Conservation (phyloP, 345 rosid genomes). For the Euphorbia pulcherrima region DNA sequence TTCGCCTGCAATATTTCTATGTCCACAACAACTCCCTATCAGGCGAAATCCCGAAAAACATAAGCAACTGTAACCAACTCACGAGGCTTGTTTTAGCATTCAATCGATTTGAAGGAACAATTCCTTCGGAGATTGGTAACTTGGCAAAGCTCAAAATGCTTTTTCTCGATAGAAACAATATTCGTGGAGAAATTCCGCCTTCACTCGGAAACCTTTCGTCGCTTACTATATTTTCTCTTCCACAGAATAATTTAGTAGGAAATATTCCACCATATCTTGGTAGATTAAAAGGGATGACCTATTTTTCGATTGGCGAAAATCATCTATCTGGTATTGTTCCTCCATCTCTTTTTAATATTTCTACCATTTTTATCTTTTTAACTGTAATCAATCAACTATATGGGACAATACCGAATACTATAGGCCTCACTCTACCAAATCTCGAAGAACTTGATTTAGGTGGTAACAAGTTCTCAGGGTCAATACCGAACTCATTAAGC, state of each 20-base stretch:
- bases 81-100: background rate
- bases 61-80: conserved; percentile 8
- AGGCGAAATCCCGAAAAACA: conserved; percentile 12
- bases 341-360: conserved; percentile 23
- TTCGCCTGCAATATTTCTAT: conserved; percentile 2
- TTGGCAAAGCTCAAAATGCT: conserved; percentile 17
- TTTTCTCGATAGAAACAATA: conserved; percentile 9
- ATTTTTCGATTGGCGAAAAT: background rate
- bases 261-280: conserved; percentile 18
- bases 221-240: background rate
- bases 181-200: conserved; percentile 19
- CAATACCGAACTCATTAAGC: conserved; percentile 9
- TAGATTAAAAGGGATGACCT: background rate
- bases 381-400: conserved; percentile 7
- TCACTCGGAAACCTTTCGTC: conserved; percentile 20
- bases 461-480: conserved; percentile 25
- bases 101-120: conserved; percentile 12
- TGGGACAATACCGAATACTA: conserved; percentile 12
- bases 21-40: conserved; percentile 4
- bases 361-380: background rate
- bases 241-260: conserved; percentile 7
- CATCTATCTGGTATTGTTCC: conserved; percentile 20
- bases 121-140: conserved; percentile 16
- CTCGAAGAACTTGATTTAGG: background rate
- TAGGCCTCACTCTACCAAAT: conserved; percentile 19